phyloP scores from a whole-genome alignment of 2,329 filamentous ascomycete genomes.

The Drechmeria coniospora region DNA sequence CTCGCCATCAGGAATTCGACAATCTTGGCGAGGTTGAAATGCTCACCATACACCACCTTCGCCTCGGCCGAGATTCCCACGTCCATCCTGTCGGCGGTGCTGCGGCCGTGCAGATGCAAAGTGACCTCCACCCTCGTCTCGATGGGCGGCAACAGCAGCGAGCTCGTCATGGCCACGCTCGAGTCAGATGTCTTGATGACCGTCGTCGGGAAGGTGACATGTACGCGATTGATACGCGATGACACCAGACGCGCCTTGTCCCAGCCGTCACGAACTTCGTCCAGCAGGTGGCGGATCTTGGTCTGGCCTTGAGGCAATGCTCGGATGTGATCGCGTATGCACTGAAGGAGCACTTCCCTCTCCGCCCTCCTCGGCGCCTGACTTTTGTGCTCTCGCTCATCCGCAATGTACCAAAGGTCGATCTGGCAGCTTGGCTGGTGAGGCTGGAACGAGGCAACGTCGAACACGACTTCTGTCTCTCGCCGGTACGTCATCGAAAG shows the following conservation, averaged over 20 bases:
- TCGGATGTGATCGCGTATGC: conserved; percentile 53
- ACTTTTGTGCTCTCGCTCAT: conserved; percentile 35
- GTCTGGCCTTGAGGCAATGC: conserved; percentile 43
- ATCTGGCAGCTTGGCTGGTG: conserved; percentile 37
- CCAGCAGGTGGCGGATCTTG: conserved; percentile 40
- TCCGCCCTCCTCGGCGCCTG: conserved; percentile 44
- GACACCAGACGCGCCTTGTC: conserved; percentile 44
- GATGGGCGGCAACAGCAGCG: conserved; percentile 46
- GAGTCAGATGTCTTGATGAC: conserved; percentile 50
- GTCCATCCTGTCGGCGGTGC: conserved; percentile 32
- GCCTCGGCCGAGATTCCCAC: conserved; percentile 39
- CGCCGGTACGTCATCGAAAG: conserved; percentile 61
- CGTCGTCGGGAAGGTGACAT: conserved; percentile 48
- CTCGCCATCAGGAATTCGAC: conserved; percentile 47
- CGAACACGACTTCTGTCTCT: conserved; percentile 60
- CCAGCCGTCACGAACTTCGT: conserved; percentile 48
- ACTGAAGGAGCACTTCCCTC: conserved; percentile 61
- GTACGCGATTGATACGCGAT: conserved; percentile 44
- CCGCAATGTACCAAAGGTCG: conserved; percentile 55
- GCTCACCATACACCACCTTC: conserved; percentile 60
- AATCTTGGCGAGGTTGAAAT: conserved; percentile 62
- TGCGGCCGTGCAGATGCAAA: conserved; percentile 37
- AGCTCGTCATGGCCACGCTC: conserved; percentile 43
- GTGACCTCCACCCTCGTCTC: conserved; percentile 53
- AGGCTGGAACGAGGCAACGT: conserved; percentile 43